Percentiles rank a stretch among this genome's conserved stretches.
Evolutionary conservation across 192 early-diverging fungal species (phyloP).

Genomic region (Jimgerdemannia flammicorona): DNA sequence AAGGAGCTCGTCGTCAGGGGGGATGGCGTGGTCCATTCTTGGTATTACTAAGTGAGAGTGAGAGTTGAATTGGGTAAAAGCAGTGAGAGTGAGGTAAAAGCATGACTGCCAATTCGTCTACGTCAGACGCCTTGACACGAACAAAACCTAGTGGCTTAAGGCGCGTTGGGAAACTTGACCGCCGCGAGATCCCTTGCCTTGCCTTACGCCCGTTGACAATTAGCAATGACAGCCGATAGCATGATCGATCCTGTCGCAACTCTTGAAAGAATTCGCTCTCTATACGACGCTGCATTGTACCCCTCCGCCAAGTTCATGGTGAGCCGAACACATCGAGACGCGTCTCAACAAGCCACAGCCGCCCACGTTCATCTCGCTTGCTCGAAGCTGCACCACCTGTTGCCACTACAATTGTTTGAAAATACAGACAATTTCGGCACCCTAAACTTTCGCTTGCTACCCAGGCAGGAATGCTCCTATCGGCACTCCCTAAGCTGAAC

Average conservation of each 20-base stretch:
- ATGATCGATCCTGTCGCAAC: not conserved
- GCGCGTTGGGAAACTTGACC: not conserved
- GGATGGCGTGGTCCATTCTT: not conserved
- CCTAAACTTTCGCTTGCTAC: not conserved
- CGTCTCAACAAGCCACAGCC: not conserved
- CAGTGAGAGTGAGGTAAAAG: not conserved
- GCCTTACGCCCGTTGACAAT: not conserved
- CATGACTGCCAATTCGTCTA: not conserved
- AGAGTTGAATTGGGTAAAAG: not conserved
- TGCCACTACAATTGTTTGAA: not conserved
- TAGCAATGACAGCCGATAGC: not conserved
- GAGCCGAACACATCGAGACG: not conserved
- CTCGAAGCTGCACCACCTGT: too few species aligned
- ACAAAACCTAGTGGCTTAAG: not conserved
- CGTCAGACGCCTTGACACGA: not conserved
- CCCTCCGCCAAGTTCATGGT: conserved; percentile 1
- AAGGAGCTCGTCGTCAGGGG: not conserved
- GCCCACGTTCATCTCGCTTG: not conserved
- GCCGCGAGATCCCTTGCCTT: not conserved
- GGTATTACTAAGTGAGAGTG: not conserved
- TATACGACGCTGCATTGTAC: not conserved
- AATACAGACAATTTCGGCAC: not conserved
- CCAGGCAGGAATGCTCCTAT: not conserved
- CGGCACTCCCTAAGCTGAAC: not conserved
- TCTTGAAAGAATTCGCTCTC: not conserved